Conservation (phyloP, 345 rosid genomes). For the Hibiscus mutabilis region DNA sequence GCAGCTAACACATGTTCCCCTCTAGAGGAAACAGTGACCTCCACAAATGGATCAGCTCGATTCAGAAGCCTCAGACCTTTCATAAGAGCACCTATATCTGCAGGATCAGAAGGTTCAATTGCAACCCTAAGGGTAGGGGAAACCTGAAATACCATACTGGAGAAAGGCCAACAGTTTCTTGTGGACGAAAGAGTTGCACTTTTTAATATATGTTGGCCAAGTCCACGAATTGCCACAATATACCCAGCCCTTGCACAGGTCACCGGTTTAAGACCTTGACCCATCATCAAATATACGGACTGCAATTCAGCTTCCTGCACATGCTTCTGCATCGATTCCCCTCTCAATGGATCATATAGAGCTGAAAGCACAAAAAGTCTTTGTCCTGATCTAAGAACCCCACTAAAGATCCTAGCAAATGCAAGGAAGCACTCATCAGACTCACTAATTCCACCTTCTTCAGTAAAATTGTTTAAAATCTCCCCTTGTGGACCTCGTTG, state of each 20-base stretch:
- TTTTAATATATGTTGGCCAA: constrained; percentile 86
- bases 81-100: constrained; percentile 69
- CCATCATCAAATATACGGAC: constrained; percentile 92
- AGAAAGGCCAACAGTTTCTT: constrained; percentile 86
- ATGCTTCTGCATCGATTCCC: constrained; percentile 66
- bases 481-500: constrained; percentile 65
- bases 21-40: constrained; percentile 79
- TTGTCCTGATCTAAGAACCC: constrained; percentile 59
- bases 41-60: constrained; percentile 90
- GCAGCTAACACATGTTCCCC: constrained; percentile 94
- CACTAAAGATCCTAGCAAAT: constrained; percentile 92
- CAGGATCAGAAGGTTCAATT: constrained; percentile 88
- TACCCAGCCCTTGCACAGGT: constrained; percentile 77
- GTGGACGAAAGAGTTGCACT: constrained; percentile 91
- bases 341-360: constrained; percentile 71
- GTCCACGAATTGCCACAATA: constrained; percentile 86
- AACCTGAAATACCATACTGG: constrained; percentile 90
- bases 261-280: constrained; percentile 80
- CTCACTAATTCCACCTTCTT: constrained; percentile 42
- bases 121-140: constrained; percentile 88
- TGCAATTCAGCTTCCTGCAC: constrained; percentile 81
- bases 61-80: constrained; percentile 83
- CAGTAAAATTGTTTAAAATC: constrained; percentile 37
- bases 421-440: constrained; percentile 96
- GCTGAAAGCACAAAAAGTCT: constrained; percentile 71